Conservation (phyloP, 1,284 basidiomycete species). For the Hemileia vastatrix region DNA sequence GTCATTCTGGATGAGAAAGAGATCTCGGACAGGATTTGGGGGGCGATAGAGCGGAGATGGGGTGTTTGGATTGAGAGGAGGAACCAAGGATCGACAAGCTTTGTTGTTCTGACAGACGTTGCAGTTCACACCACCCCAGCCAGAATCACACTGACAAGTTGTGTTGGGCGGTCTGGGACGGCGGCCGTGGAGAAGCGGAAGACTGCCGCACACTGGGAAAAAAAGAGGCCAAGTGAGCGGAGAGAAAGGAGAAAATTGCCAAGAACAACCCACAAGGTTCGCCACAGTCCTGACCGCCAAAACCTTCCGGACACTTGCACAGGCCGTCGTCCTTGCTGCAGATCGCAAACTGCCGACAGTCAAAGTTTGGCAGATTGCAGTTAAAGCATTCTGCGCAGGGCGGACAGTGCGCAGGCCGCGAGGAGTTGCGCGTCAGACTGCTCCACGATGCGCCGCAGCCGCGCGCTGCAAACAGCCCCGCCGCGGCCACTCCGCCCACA, state of each 20-base stretch:
- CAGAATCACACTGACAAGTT: slow-evolving; percentile 77
- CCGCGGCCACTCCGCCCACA: too few relatives aligned
- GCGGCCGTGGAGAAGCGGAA: slow-evolving; percentile 76
- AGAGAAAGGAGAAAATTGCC: background rate
- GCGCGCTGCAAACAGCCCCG: too few relatives aligned
- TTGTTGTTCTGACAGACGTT: slow-evolving; percentile 79
- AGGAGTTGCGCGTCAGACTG: background rate
- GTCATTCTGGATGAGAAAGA: too few relatives aligned
- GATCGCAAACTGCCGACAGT: slow-evolving; percentile 67
- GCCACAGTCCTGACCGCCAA: slow-evolving; percentile 80
- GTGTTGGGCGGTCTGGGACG: slow-evolving; percentile 65
- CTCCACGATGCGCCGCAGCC: too few relatives aligned
- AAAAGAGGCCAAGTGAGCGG: slow-evolving; percentile 1
- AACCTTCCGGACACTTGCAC: slow-evolving; percentile 79
- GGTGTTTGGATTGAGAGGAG: slow-evolving; percentile 53
- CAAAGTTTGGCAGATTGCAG: slow-evolving; percentile 69
- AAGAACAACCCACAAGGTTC: slow-evolving; percentile 58
- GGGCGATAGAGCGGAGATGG: slow-evolving; percentile 47
- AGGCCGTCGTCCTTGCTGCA: slow-evolving; percentile 81
- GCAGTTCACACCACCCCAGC: slow-evolving; percentile 92
- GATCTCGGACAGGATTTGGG: too few relatives aligned
- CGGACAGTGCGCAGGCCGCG: slow-evolving; percentile 29
- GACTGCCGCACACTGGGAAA: slow-evolving; percentile 60
- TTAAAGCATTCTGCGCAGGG: slow-evolving; percentile 54
- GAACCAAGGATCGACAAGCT: slow-evolving; percentile 52